Evolutionary conservation across 164 flowering plant genomes (phyloP), one percentile per base, ranked within the genome.

Genomic region (Buxus sempervirens): DNA sequence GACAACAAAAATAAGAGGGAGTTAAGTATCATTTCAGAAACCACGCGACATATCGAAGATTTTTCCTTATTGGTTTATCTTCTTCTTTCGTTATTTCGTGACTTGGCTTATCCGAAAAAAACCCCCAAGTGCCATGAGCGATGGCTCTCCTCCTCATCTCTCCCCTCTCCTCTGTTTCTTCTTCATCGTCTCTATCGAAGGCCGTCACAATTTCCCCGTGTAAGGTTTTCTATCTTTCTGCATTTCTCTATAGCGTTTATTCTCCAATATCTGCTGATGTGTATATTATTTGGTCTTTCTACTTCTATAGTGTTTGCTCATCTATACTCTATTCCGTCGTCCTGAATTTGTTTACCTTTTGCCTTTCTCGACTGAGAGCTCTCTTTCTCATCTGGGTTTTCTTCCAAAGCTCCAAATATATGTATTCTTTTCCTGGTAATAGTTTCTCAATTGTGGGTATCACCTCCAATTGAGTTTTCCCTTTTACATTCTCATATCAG

Each of bases 381-480:
- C 38, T 32, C 28, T 55, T 69, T 24, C 21, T 55, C 42, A 63
- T 56, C 49, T 60, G 64, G 64, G 64, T 51, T 60, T 60, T 60
- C 71, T 68, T 53, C 27, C 42, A 24, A 32, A 2, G 13, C 48
- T 28, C 55, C 58, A 54, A 65, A 45, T 12, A 4, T 28, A 28
- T 58, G 38, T 60, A 24, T 18, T 7, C 7, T 4, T 60, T 0
- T 45, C 16, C 51, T 45, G 51, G 51, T 45, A 45, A 45, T 45
- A 45, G 23, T 14, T 27, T 38, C 25, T 3, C 28, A 4, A 48
- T 60, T 62, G 54, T 9, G 23, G 53, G 24, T 4, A 41, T 54
- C 5, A 28, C 54, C 54, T 9, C 36, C 51, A 53, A 27, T 15
- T 61, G 53, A 59, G 48, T 64, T 56, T 58, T 22, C 54, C 5